These are phyloP conservation scores for Penicillium dipodomyicola DNA, from an alignment of 495 filamentous ascomycete species.

Conservation along the genomic window DNA sequence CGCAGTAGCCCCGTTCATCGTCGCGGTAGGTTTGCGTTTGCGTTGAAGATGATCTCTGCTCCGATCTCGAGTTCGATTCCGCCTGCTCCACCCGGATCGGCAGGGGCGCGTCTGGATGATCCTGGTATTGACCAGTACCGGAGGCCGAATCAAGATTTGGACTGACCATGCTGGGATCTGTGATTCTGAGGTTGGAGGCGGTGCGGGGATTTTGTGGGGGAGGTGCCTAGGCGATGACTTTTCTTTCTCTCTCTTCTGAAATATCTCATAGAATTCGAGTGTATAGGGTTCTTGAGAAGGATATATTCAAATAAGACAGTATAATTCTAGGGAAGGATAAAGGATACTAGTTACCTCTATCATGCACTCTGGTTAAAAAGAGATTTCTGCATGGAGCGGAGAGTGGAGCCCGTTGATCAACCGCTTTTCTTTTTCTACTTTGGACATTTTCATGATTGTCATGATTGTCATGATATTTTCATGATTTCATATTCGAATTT, in stretches of 20 bases:
- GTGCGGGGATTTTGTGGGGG: slow-evolving; percentile 11
- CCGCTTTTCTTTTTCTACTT: neutral
- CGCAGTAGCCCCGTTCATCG: neutral
- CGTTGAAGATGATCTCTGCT: neutral
- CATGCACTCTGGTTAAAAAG: neutral
- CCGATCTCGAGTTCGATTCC: neutral
- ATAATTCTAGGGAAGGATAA: neutral
- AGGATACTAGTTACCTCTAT: neutral
- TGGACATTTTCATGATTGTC: neutral
- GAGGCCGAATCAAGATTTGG: neutral
- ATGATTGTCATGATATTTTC: neutral
- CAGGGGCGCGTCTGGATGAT: slow-evolving; percentile 30
- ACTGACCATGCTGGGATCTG: neutral
- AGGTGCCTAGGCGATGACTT: neutral
- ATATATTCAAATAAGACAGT: neutral
- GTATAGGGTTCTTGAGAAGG: neutral
- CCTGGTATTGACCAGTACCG: slow-evolving; percentile 3
- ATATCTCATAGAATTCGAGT: neutral
- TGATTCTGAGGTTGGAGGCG: slow-evolving; percentile 12
- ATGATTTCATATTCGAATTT: neutral
- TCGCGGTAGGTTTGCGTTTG: neutral
- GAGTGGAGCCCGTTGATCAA: slow-evolving; percentile 1
- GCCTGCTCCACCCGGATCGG: slow-evolving; percentile 5
- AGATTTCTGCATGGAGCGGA: neutral
- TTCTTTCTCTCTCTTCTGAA: neutral